A percentile compares a stretch with the other conserved stretches of the same genome.
These are phyloP conservation scores for Candida michaelii DNA, from an alignment of 805 yeast genomes.

Conservation along the genomic window DNA sequence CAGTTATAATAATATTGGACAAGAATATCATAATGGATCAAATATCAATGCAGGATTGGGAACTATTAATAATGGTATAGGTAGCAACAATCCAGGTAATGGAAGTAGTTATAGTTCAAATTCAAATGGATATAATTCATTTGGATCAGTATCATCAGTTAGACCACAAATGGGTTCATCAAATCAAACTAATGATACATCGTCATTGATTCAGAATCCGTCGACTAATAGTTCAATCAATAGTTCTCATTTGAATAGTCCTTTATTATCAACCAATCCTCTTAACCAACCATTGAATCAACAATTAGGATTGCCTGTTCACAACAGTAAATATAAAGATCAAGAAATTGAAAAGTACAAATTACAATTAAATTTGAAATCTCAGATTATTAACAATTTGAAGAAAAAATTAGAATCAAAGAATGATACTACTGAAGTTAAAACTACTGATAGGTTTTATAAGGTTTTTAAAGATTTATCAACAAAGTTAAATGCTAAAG, in stretches of 20 bases:
- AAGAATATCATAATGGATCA: neutral
- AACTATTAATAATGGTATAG: neutral
- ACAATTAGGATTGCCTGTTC: slow-evolving; percentile 3
- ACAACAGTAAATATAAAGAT: slow-evolving; percentile 3
- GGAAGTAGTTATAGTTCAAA: slow-evolving; percentile 1
- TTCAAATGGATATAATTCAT: slow-evolving; percentile 3
- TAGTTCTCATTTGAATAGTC: slow-evolving; percentile 5
- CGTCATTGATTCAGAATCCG: neutral
- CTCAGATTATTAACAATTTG: slow-evolving; percentile 39
- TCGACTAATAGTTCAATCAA: slow-evolving; percentile 3
- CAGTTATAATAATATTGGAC: neutral
- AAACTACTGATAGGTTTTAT: slow-evolving; percentile 23
- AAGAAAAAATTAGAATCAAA: slow-evolving; percentile 29
- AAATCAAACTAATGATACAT: neutral
- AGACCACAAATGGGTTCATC: slow-evolving; percentile 3
- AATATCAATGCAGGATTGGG: neutral
- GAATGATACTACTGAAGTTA: slow-evolving; percentile 16
- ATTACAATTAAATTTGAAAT: slow-evolving; percentile 55
- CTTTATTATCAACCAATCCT: slow-evolving; percentile 1
- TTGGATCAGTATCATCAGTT: slow-evolving; percentile 4
- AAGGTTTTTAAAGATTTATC: slow-evolving; percentile 51
- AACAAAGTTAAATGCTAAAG: slow-evolving; percentile 44
- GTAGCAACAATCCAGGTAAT: neutral
- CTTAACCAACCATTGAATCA: slow-evolving; percentile 3
- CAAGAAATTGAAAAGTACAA: slow-evolving; percentile 37